Evolutionary conservation across 2,329 filamentous ascomycete genomes (phyloP), one percentile per base, ranked within the genome.

Genomic region (Colletotrichum destructivum): DNA sequence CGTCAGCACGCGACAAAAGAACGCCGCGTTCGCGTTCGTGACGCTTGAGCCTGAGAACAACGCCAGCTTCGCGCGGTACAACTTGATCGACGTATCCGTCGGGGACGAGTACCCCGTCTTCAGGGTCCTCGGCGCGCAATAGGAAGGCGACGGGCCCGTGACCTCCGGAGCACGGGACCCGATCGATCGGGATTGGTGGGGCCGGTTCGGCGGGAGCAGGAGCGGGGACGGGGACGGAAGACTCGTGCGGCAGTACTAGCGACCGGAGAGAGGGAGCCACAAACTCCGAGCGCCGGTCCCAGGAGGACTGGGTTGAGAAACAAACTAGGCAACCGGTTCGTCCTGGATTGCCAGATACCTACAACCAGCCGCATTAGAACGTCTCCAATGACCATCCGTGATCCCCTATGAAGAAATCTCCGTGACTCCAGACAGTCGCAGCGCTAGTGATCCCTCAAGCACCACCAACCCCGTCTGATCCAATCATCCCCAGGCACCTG

Each of bases 71-170:
- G 77, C 74, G 0, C 75, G 76, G 12, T 77, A 76, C 12, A 79
- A 79, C 51, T 75, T 81, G 13, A 73, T 81, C 0, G 77, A 79
- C 3, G 38, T 79, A 2, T 64, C 72, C 3, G 74, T 40, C 1
- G 78, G 77, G 0, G 78, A 81, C 51, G 78, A 80, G 62, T 80
- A 79, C 47, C 79, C 76, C 11, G 69, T 80, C 9, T 80, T 75
- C 21, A 73, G 77, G 4, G 66, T 79, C 16, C 47, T 66, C 1
- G n/a, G 31, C 4, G 21, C 16, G 12, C 54, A 35, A 31, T 60
- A 54, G 65, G 38, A 62, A 26, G 13, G 15, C 16, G 38, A 51
- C 56, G 40, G 38, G 23, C 40, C 35, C 15, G 11, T 59, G 40
- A 31, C 21, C 40, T 16, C 38, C 38, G n/a, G 13, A 4, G 35